Conservation (phyloP, 2,329 filamentous ascomycete species). For the Dendrostoma leiphaemia region DNA sequence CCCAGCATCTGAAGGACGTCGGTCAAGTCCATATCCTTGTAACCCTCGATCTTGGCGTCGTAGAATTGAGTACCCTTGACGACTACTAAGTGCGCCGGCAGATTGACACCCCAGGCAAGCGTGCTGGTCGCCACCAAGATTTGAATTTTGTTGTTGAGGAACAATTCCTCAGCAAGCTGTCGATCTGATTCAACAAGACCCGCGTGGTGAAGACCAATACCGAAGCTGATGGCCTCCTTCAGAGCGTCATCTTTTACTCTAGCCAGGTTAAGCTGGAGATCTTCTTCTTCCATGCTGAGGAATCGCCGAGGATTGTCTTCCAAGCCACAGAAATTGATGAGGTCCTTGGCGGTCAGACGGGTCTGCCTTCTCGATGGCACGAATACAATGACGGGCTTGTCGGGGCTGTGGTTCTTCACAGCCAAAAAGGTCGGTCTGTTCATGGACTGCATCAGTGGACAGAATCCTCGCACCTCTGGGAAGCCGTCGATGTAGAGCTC, state of each 20-base stretch:
- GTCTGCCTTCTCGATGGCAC: slow-evolving; percentile 95
- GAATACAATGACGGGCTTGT: slow-evolving; percentile 97
- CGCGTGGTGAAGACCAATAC: slow-evolving; percentile 95
- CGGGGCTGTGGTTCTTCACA: slow-evolving; percentile 93
- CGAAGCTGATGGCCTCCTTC: slow-evolving; percentile 92
- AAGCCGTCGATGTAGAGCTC: slow-evolving; percentile 98
- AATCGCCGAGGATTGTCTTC: slow-evolving; percentile 96
- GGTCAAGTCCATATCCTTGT: slow-evolving; percentile 98
- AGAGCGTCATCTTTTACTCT: slow-evolving; percentile 91
- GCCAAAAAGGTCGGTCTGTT: slow-evolving; percentile 95
- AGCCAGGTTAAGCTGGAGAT: slow-evolving; percentile 81
- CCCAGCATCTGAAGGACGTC: slow-evolving; percentile 98
- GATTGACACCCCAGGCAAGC: slow-evolving; percentile 95
- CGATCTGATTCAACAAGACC: slow-evolving; percentile 94
- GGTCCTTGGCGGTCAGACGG: slow-evolving; percentile 87
- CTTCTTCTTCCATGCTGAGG: slow-evolving; percentile 90
- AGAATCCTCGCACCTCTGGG: slow-evolving; percentile 91
- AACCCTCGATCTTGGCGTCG: slow-evolving; percentile 95
- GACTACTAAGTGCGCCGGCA: slow-evolving; percentile 93
- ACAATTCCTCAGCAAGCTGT: slow-evolving; percentile 88
- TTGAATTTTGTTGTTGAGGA: slow-evolving; percentile 97
- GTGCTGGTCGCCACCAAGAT: slow-evolving; percentile 95
- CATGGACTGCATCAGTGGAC: slow-evolving; percentile 98
- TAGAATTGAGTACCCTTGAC: slow-evolving; percentile 99
- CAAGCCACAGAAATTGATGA: slow-evolving; percentile 98